Evolutionary conservation across 257 asterid genomes (phyloP).

Genomic region (Scutellaria galericulata): DNA sequence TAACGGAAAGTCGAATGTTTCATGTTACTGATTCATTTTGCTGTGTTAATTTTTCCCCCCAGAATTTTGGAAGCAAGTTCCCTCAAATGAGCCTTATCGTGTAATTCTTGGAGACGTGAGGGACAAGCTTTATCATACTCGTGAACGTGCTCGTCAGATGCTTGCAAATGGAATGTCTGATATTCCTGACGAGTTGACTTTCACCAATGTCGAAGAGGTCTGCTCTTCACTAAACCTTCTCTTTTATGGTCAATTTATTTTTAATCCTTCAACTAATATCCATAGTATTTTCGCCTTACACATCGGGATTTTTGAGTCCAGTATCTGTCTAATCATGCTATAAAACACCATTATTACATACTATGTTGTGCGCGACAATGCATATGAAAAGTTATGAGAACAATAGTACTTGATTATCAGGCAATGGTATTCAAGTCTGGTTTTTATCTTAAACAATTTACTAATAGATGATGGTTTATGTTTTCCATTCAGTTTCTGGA

Average conservation of each 20-base stretch:
- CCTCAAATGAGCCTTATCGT: slow-evolving; percentile 90
- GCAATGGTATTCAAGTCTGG: background rate
- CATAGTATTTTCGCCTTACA: background rate
- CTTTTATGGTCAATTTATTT: background rate
- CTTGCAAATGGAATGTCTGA: slow-evolving; percentile 71
- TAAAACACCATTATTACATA: no score
- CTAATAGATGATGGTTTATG: slow-evolving; percentile 9
- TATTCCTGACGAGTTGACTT: slow-evolving; percentile 71
- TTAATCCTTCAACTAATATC: background rate
- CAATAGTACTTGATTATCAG: background rate
- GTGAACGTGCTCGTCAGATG: slow-evolving; percentile 91
- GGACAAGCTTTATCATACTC: slow-evolving; percentile 87
- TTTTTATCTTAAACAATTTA: background rate
- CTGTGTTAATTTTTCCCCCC: slow-evolving; percentile 34
- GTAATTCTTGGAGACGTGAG: slow-evolving; percentile 93
- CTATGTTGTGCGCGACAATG: no score
- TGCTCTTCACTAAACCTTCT: slow-evolving; percentile 22
- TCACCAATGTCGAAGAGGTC: slow-evolving; percentile 76
- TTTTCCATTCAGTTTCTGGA: slow-evolving; percentile 65
- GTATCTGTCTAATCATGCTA: no score
- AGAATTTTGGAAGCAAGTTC: slow-evolving; percentile 97
- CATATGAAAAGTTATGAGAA: no score
- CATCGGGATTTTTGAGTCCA: no score
- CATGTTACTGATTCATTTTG: slow-evolving; percentile 4
- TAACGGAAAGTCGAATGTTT: background rate